Evolutionary conservation across 2,329 filamentous ascomycete genomes (phyloP), one percentile per base, ranked within the genome.

Genomic region (Microcyclosporella mali): DNA sequence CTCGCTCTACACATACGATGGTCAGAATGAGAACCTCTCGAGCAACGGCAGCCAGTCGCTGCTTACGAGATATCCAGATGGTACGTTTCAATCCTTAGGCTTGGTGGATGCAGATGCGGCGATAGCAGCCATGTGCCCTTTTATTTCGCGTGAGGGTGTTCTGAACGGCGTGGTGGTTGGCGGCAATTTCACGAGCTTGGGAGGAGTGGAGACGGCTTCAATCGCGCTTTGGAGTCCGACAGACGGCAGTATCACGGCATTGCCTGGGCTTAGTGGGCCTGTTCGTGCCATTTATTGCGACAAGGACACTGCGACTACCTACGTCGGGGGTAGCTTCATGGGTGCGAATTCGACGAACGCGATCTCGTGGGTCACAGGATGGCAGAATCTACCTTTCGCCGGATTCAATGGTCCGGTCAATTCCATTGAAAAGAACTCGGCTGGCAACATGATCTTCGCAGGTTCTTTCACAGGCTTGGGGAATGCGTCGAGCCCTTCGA

Each of bases 121-220:
- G 37, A 95, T 98, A 59, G 77, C 82, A 59, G 77, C 87, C 51
- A 92, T 98, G 85, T 98, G 92, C 69, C 71, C 83, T 15, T 86
- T 90, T 56, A 73, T 80, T 39, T 69, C 74, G 56, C 72, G 75
- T 44, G 76, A 86, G 64, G 84, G 85, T 51, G 75, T 73, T 4
- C 67, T 83, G 43, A 72, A 77, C n/a, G 83, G 84, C 31, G 78
- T 97, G 19, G 77, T 97, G 36, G 77, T 98, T 12, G 92, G 85
- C 43, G 92, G 92, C 36, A 97, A 97, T 69, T 98, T 98, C 63
- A 97, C 92, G 25, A 94, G 87, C 63, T 70, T 98, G 49, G 86
- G 82, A 46, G 81, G 81, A 45, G 75, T 83, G 43, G 70, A 85
- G 59, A 87, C 88, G 2, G 81, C 81, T 40, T 86, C 85, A 33